A percentile compares a stretch with the other conserved stretches of the same genome.
phyloP scores from a whole-genome alignment of 1,284 basidiomycete genomes.

The Vanrija humicola region DNA sequence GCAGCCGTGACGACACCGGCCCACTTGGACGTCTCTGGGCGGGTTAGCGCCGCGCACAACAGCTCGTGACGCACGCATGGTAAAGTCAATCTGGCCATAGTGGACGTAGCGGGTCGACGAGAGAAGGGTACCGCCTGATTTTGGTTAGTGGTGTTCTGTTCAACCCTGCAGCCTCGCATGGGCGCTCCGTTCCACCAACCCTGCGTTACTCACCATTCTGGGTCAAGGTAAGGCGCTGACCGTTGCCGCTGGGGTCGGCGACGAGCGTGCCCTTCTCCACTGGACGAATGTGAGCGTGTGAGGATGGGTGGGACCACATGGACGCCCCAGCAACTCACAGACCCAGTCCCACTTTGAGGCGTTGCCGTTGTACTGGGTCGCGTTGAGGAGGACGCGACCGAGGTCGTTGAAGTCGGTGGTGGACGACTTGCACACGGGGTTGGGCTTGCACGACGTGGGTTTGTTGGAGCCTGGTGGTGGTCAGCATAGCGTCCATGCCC shows the following conservation, averaged over 20 bases:
- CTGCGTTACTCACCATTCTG: conserved; percentile 13
- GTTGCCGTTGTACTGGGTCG: conserved; percentile 67
- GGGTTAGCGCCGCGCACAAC: conserved; percentile 3
- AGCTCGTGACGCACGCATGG: conserved; percentile 47
- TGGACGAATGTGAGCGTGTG: conserved; percentile 26
- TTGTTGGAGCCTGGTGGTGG: conserved; percentile 53
- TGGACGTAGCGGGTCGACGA: conserved; percentile 75
- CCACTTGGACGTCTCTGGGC: conserved; percentile 53
- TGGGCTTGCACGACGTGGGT: conserved; percentile 64
- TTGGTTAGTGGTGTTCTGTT: neutral
- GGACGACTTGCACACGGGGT: conserved; percentile 64
- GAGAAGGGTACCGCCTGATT: conserved; percentile 61
- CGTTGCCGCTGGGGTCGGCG: conserved; percentile 55
- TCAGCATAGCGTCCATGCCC: neutral
- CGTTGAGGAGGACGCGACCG: conserved; percentile 58
- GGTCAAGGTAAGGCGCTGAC: conserved; percentile 60
- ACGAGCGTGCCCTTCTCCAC: conserved; percentile 66
- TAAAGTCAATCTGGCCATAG: conserved; percentile 71
- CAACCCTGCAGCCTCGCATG: too few species aligned
- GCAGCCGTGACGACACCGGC: conserved; percentile 73
- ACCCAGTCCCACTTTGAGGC: conserved; percentile 57
- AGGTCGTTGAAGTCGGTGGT: conserved; percentile 64
- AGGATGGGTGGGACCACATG: neutral
- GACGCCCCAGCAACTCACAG: conserved; percentile 16
- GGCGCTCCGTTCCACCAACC: neutral